A percentile compares a stretch with the other conserved stretches of the same genome.
Conservation (phyloP, 805 yeast species). For the Huiozyma naganishii region DNA sequence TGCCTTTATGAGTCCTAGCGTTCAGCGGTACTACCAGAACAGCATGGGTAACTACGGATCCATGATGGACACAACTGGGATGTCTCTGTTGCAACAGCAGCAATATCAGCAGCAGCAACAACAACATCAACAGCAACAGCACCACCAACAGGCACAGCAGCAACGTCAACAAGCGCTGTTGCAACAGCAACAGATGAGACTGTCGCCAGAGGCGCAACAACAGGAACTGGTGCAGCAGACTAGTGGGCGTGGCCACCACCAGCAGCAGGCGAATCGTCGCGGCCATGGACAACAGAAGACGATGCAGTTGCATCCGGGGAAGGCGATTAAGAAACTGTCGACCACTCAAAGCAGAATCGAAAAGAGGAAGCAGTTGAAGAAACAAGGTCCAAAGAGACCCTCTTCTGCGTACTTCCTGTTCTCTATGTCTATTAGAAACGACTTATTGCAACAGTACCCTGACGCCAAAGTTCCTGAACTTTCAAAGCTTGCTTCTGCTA, state of each 20-base stretch:
- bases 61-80: not conserved
- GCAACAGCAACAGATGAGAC: slow-evolving; percentile 1
- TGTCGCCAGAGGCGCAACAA: not conserved
- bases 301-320: not conserved
- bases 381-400: slow-evolving; percentile 30
- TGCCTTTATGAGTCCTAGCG: slow-evolving; percentile 12
- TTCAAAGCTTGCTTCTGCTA: slow-evolving; percentile 68
- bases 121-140: slow-evolving; percentile 6
- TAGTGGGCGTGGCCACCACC: not conserved
- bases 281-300: not conserved
- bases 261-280: not conserved
- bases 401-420: slow-evolving; percentile 30
- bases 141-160: slow-evolving; percentile 12
- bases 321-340: slow-evolving; percentile 23
- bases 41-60: slow-evolving; percentile 12
- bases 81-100: slow-evolving; percentile 1
- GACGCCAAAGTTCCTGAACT: slow-evolving; percentile 31
- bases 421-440: slow-evolving; percentile 26
- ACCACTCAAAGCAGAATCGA: slow-evolving; percentile 29
- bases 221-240: slow-evolving; percentile 2
- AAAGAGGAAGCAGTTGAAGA: slow-evolving; percentile 26
- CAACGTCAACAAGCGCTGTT: slow-evolving; percentile 1
- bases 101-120: slow-evolving; percentile 5
- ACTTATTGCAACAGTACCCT: slow-evolving; percentile 23
- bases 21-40: slow-evolving; percentile 21